Base-by-base conservation (phyloP, 2,329 filamentous ascomycete genomes). In the Phialophora tarda region DNA sequence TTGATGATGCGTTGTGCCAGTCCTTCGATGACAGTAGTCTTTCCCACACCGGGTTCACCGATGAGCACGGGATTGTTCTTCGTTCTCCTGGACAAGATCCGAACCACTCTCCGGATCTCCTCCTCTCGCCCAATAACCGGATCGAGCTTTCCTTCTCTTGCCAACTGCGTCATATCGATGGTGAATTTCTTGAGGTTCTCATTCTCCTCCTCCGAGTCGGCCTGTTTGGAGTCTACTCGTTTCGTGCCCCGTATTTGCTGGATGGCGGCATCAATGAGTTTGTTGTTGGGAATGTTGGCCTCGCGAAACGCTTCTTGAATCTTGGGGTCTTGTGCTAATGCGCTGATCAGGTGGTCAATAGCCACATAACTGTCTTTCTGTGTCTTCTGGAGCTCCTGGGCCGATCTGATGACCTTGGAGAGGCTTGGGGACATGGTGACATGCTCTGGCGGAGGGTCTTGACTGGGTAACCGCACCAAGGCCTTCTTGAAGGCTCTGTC, bases 11-110 rank as follows among this genome's bases (percentile, higher is more conserved):
- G 86, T 75, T 95, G 92, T 34, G 95, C 95, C 66, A 99, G 85
- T 74, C 95, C 95, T 82, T 99, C 95, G 59, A 98, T 93, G 65
- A 99, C 93, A 2, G 95, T 98, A 4, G 95, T 99, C 83, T 99
- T 99, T 76, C 95, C 95, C 34, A 98, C 95, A 89, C 95, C 95
- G 44, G 95, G 94, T 77, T 98, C 94, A 82, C 95, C 95, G 71
- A 99, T 98, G 71, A 99, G 87, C 57, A 98, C 94, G 2, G 95
- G 95, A 80, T 99, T 99, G 84, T 99, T 98, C 80, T 98, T 98
- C 10, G 95, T 98, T 69, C 95, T 85, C 71, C 95, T 85, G 21
- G 93, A 97, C 1, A 99, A 80, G 14, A 99, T 91, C 75, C 98
- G 94, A 66, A 98, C 97, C 0, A 93, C 97, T 61, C 95, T 85